phyloP scores from a whole-genome alignment of 1,284 basidiomycete species.

The Pseudozyma pruni region DNA sequence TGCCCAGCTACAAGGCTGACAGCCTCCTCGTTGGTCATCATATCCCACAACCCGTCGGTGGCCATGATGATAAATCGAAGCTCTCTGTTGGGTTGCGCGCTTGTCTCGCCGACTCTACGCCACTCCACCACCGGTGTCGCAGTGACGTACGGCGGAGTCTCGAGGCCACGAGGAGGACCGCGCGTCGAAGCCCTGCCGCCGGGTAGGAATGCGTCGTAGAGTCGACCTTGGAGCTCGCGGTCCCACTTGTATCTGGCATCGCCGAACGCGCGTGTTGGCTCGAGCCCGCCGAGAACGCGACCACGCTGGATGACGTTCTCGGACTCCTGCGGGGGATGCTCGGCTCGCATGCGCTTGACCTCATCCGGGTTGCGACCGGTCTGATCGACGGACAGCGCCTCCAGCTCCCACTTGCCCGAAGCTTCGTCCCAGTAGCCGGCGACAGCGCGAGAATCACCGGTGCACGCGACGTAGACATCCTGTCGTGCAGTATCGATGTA shows the following conservation, averaged over 20 bases:
- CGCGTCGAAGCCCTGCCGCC: constrained; percentile 48
- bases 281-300: constrained; percentile 80
- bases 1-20: constrained; percentile 76
- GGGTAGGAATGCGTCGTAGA: constrained; percentile 68
- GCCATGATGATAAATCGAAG: constrained; percentile 77
- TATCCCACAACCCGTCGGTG: constrained; percentile 95
- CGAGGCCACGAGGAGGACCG: constrained; percentile 53
- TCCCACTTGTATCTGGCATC: constrained; percentile 90
- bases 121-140: constrained; percentile 76
- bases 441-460: constrained; percentile 94
- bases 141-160: constrained; percentile 86
- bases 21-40: constrained; percentile 92
- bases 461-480: constrained; percentile 75
- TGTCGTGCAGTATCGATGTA: constrained; percentile 65
- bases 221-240: constrained; percentile 67
- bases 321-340: constrained; percentile 81
- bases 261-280: constrained; percentile 93
- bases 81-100: constrained; percentile 42
- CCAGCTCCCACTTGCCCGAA: constrained; percentile 79
- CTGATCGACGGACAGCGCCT: constrained; percentile 93
- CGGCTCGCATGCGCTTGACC: constrained; percentile 78
- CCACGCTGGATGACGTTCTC: constrained; percentile 82
- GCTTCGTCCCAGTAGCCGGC: constrained; percentile 81
- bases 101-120: constrained; percentile 56
- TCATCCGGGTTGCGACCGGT: constrained; percentile 91